These are phyloP conservation scores for Venustampulla echinocandica DNA, from an alignment of 495 filamentous ascomycete species.

Conservation along the genomic window DNA sequence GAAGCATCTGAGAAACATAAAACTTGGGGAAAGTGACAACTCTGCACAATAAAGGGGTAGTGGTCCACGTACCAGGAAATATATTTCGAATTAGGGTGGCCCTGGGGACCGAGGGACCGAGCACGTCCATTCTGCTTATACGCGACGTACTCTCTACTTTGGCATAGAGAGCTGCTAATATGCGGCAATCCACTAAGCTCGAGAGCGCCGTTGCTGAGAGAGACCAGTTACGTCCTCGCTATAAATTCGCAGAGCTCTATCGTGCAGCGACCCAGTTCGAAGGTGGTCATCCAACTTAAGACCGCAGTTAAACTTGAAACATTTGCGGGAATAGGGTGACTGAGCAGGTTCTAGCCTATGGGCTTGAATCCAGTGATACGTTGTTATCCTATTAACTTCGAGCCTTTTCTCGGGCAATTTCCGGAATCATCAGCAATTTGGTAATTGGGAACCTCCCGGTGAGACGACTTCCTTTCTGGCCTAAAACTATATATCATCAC, in stretches of 20 bases:
- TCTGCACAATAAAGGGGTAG: neutral
- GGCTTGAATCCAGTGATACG: constrained; percentile 47
- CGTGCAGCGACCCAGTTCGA: constrained; percentile 35
- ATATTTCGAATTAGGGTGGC: constrained; percentile 58
- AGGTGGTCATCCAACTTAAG: constrained; percentile 44
- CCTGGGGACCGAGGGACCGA: constrained; percentile 52
- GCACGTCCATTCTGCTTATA: constrained; percentile 41
- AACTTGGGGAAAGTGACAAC: constrained; percentile 1
- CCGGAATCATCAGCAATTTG: constrained; percentile 17
- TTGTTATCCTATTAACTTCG: constrained; percentile 39
- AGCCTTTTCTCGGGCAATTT: constrained; percentile 25
- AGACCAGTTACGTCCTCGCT: constrained; percentile 36
- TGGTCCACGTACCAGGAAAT: constrained; percentile 37
- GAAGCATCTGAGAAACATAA: constrained; percentile 52
- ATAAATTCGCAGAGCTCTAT: constrained; percentile 33
- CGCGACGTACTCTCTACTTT: constrained; percentile 39
- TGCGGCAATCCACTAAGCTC: constrained; percentile 45
- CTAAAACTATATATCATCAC: constrained; percentile 4
- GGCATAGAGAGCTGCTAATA: constrained; percentile 38
- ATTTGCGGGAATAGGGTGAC: constrained; percentile 41
- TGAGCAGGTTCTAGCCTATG: constrained; percentile 55
- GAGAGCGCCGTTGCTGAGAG: constrained; percentile 41
- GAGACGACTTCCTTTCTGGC: constrained; percentile 20
- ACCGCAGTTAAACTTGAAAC: constrained; percentile 48
- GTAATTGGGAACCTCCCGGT: constrained; percentile 12